These are phyloP conservation scores for Diaporthe sp. DNA, from an alignment of 2,329 filamentous ascomycete genomes.

Conservation along the genomic window DNA sequence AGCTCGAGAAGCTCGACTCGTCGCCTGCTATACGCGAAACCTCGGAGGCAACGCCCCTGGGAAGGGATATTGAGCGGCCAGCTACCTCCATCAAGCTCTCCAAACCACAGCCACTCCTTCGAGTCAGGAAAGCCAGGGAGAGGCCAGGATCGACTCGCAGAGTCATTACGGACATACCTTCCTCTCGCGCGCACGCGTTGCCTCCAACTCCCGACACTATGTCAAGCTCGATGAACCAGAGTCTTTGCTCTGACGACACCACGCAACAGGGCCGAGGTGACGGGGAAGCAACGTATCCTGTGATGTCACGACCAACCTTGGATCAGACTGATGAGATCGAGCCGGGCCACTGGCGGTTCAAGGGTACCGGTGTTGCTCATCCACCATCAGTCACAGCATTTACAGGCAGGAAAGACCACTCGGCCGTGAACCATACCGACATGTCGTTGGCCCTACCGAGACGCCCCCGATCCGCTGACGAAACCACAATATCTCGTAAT, in stretches of 20 bases:
- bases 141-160: conserved; percentile 55
- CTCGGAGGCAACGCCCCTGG: background rate
- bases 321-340: conserved; percentile 19
- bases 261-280: conserved; percentile 47
- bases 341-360: conserved; percentile 30
- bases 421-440: conserved; percentile 43
- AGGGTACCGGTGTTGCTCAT: conserved; percentile 36
- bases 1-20: conserved; percentile 56
- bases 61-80: conserved; percentile 4
- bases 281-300: conserved; percentile 45
- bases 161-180: conserved; percentile 59
- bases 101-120: conserved; percentile 19
- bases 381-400: conserved; percentile 47
- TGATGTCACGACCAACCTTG: background rate
- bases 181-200: conserved; percentile 54
- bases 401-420: conserved; percentile 43
- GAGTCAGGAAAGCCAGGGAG: conserved; percentile 52
- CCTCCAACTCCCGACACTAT: conserved; percentile 71
- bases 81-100: conserved; percentile 7
- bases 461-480: conserved; percentile 59
- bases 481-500: conserved; percentile 54
- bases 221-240: conserved; percentile 63
- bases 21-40: conserved; percentile 41
- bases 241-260: conserved; percentile 62
- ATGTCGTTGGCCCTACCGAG: conserved; percentile 45